A percentile compares a stretch with the other conserved stretches of the same genome.
Conservation (phyloP, 2,329 filamentous ascomycete species). For the Clarireedia paspali region DNA sequence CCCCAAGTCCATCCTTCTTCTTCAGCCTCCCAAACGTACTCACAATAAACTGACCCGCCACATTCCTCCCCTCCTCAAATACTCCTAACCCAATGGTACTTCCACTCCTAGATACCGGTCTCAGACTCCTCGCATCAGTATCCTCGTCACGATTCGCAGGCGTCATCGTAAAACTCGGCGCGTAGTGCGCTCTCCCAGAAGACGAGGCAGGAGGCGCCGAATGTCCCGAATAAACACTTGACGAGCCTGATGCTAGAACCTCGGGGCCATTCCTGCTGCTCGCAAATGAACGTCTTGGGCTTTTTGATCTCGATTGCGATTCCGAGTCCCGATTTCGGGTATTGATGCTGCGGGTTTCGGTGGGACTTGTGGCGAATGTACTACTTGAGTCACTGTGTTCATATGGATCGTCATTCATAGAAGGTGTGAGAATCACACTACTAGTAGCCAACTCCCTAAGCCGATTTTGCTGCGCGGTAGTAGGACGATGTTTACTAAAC, state of each 20-base stretch:
- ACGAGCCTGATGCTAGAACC: constrained; percentile 23
- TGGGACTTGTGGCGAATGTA: constrained; percentile 20
- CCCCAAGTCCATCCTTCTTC: constrained; percentile 10
- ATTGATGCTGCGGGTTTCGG: constrained; percentile 17
- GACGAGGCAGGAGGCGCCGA: constrained; percentile 5
- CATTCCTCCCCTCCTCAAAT: not conserved
- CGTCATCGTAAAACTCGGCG: constrained; percentile 25
- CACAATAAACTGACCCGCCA: constrained; percentile 14
- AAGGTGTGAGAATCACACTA: constrained; percentile 27
- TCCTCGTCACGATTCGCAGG: constrained; percentile 15
- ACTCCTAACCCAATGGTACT: not conserved
- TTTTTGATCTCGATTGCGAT: constrained; percentile 24
- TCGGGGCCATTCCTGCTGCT: constrained; percentile 20
- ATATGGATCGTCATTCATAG: constrained; percentile 23
- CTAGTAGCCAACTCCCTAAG: constrained; percentile 79
- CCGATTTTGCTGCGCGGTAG: constrained; percentile 67
- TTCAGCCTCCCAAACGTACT: constrained; percentile 19
- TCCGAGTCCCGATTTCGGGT: constrained; percentile 10
- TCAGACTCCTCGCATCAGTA: constrained; percentile 11
- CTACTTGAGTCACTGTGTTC: constrained; percentile 28
- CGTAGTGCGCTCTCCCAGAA: constrained; percentile 9
- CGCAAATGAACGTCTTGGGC: constrained; percentile 26
- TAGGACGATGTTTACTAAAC: constrained; percentile 80
- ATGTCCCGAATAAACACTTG: constrained; percentile 21
- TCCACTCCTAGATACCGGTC: constrained; percentile 10